A percentile compares a stretch with the other conserved stretches of the same genome.
Evolutionary conservation across 1,139 yeast species (phyloP).

Genomic region (Tardiomyces depauwii): DNA sequence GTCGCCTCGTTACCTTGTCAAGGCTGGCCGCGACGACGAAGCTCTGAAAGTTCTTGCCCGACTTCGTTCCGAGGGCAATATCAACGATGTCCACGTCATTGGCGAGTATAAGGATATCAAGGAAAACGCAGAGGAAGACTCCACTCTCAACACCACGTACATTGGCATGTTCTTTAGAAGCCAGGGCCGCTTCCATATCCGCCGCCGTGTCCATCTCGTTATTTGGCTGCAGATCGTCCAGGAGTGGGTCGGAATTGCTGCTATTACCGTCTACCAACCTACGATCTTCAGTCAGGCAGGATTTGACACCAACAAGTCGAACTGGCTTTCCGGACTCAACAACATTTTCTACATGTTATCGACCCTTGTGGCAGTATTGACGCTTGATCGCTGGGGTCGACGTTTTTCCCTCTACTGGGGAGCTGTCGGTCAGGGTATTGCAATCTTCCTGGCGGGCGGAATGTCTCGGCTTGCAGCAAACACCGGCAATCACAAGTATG

Average conservation of each 20-base stretch:
- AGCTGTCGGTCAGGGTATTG: slow-evolving; percentile 35
- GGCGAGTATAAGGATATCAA: slow-evolving; percentile 3
- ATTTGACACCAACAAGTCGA: slow-evolving; percentile 29
- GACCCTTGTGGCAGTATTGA: slow-evolving; percentile 31
- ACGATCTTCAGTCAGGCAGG: slow-evolving; percentile 21
- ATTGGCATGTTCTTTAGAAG: not conserved
- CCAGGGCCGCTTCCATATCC: slow-evolving; percentile 10
- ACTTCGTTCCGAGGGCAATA: slow-evolving; percentile 13
- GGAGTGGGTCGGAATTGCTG: slow-evolving; percentile 13
- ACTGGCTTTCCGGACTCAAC: slow-evolving; percentile 34
- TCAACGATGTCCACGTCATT: not conserved
- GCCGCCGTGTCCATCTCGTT: slow-evolving; percentile 34
- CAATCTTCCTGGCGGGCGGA: slow-evolving; percentile 25
- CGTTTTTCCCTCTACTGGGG: slow-evolving; percentile 40
- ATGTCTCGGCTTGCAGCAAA: not conserved
- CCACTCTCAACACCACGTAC: not conserved
- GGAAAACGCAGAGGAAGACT: slow-evolving; percentile 8
- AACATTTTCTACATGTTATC: slow-evolving; percentile 48
- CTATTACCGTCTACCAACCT: slow-evolving; percentile 16
- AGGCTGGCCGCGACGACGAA: slow-evolving; percentile 33
- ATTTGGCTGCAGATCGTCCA: not conserved
- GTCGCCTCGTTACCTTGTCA: slow-evolving; percentile 41
- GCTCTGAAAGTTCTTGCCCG: slow-evolving; percentile 41
- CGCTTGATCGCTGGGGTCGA: slow-evolving; percentile 55
- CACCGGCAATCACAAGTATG: not conserved